Evolutionary conservation across 2,329 filamentous ascomycete genomes (phyloP), one percentile per base, ranked within the genome.

Genomic region (Colletotrichum noveboracense): DNA sequence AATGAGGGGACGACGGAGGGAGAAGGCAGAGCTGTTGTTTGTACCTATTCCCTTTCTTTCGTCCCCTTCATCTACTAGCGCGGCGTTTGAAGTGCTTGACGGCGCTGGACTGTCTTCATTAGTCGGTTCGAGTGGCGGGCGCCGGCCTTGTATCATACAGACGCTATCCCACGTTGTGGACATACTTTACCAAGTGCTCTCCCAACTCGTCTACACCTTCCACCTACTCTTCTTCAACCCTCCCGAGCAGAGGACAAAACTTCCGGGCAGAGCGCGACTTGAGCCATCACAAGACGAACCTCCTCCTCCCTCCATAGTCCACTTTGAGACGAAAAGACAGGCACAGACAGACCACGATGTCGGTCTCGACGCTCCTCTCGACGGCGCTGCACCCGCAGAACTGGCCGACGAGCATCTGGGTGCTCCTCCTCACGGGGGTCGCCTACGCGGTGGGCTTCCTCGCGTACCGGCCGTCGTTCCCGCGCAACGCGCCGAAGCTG

Each of bases 401-500:
- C 64, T 80, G 79, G 79, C 77, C 77, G 10, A 70, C 73, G 48
- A 77, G 74, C 55, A 55, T 79, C 61, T 76, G 61, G 68, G 60
- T 80, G 52, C 73, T 80, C 10, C 30, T 79, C 6, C 52, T 78
- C 13, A 76, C 74, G 34, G 66, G 56, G 1, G 7, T 77, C 32
- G 56, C 71, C 62, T 76, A 67, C 66, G 66, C 76, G 65, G 34
- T 78, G 43, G 73, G 70, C 32, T 21, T 70, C 32, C 66, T 76
- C n/a, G 60, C 55, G 12, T 52, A 62, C 32, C 80, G 81, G 18
- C 78, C 79, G 7, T 62, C 68, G 14, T 76, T 82, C 30, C 80
- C 80, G 14, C 62, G 60, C 7, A 79, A 78, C 10, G 79, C 82
- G 7, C 82, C 82, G 4, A 77, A 62, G 16, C 70, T 79, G n/a